Conservation (phyloP, 192 early-diverging fungal species). For the Gamsiella multidivaricata region DNA sequence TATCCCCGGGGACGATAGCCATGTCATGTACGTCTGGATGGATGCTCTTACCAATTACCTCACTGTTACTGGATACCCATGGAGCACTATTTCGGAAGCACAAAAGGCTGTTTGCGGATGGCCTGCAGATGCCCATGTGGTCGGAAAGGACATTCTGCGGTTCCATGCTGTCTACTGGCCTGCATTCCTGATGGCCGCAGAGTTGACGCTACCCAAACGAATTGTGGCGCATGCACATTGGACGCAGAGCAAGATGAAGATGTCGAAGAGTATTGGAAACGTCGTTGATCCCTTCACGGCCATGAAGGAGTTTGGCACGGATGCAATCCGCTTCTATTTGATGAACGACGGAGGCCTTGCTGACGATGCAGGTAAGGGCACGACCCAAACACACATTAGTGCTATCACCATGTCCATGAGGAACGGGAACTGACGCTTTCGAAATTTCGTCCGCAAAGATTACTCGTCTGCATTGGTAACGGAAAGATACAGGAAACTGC, state of each 20-base stretch:
- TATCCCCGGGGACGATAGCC: constrained; percentile 86
- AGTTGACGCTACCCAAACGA: constrained; percentile 75
- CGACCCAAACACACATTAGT: not conserved
- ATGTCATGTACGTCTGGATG: constrained; percentile 98
- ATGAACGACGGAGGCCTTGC: constrained; percentile 90
- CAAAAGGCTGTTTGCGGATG: constrained; percentile 49
- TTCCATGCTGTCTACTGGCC: constrained; percentile 99
- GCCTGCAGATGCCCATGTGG: constrained; percentile 85
- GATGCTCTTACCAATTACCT: constrained; percentile 95
- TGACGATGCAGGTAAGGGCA: constrained; percentile 78
- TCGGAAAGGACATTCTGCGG: constrained; percentile 96
- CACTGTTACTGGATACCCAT: constrained; percentile 88
- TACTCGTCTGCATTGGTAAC: constrained; percentile 76
- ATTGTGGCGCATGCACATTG: constrained; percentile 97
- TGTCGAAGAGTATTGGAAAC: constrained; percentile 96
- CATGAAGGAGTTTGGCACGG: constrained; percentile 81
- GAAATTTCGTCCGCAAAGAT: constrained; percentile 51
- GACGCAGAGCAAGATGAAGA: constrained; percentile 90
- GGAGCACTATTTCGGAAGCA: constrained; percentile 53
- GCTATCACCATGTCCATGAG: not conserved
- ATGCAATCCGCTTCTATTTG: constrained; percentile 90
- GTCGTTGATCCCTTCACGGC: constrained; percentile 87
- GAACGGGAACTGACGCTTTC: not conserved
- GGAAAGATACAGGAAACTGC: constrained; percentile 79
- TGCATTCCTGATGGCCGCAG: constrained; percentile 92